These are phyloP conservation scores for Saccharum hybrid DNA, from an alignment of 202 grass and related monocot species.

Conservation along the genomic window DNA sequence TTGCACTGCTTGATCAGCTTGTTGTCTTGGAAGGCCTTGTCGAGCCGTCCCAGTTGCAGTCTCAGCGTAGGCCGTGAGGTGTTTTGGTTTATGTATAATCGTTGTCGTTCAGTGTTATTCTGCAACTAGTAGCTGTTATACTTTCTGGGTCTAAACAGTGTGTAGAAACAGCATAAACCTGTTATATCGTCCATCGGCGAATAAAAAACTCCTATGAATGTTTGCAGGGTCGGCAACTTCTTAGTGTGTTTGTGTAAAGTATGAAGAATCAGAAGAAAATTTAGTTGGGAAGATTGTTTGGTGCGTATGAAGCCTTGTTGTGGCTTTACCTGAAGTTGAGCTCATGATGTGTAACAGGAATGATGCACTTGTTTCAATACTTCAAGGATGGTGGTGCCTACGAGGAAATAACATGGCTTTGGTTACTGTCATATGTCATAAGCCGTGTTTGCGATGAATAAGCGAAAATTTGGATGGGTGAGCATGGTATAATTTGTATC, in stretches of 20 bases:
- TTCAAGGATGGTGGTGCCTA: neutral
- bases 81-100: neutral
- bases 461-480: neutral
- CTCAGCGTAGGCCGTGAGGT: conserved; percentile 32
- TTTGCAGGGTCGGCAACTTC: neutral
- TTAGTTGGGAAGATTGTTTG: neutral
- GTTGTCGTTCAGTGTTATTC: conserved; percentile 30
- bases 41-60: conserved; percentile 47
- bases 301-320: neutral
- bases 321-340: neutral
- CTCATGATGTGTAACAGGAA: conserved; percentile 7
- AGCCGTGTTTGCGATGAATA: neutral
- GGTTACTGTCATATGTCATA: neutral
- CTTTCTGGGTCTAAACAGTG: conserved; percentile 34
- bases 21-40: conserved; percentile 95
- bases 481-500: neutral
- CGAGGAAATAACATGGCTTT: neutral
- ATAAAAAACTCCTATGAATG: conserved; percentile 3
- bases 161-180: conserved; percentile 7
- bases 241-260: neutral
- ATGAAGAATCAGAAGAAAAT: neutral
- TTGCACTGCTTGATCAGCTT: conserved; percentile 81
- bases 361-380: neutral
- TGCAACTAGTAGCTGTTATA: conserved; percentile 1
- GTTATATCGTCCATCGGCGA: neutral